phyloP scores from a whole-genome alignment of 495 filamentous ascomycete species.

The Durotheca rogersii region DNA sequence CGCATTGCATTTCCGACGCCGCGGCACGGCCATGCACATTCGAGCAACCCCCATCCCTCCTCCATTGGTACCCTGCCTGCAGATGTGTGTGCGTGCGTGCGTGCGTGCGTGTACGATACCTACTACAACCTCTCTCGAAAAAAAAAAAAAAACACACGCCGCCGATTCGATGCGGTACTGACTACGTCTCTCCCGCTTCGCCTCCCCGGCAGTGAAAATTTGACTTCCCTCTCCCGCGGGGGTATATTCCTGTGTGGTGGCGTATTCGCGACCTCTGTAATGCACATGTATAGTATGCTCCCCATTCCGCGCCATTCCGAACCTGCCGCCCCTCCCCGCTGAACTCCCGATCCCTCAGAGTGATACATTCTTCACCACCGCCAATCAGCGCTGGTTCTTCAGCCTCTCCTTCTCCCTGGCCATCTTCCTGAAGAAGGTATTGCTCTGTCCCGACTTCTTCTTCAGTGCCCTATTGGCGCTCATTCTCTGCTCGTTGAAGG shows the following conservation, averaged over 20 bases:
- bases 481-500: slow-evolving; percentile 89
- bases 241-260: slow-evolving; percentile 17
- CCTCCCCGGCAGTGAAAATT: slow-evolving; percentile 14
- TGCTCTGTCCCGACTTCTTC: slow-evolving; percentile 62
- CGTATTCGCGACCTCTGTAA: too few species aligned
- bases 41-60: too few species aligned
- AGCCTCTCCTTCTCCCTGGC: slow-evolving; percentile 61
- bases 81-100: too few species aligned
- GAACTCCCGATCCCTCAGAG: too few species aligned
- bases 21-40: too few species aligned
- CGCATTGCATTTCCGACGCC: slow-evolving; percentile 29
- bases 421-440: slow-evolving; percentile 75
- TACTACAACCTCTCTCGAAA: too few species aligned
- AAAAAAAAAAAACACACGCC: too few species aligned
- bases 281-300: too few species aligned
- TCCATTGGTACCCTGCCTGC: too few species aligned
- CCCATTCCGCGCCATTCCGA: too few species aligned
- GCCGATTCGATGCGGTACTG: too few species aligned
- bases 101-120: slow-evolving; percentile 1
- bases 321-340: too few species aligned
- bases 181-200: slow-evolving; percentile 2
- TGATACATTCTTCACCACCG: slow-evolving; percentile 3
- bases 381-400: slow-evolving; percentile 20
- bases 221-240: slow-evolving; percentile 1
- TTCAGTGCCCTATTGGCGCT: slow-evolving; percentile 69